These are phyloP conservation scores for Phalaenopsis hybrid DNA, from an alignment of 116 monocot genomes.

Conservation along the genomic window DNA sequence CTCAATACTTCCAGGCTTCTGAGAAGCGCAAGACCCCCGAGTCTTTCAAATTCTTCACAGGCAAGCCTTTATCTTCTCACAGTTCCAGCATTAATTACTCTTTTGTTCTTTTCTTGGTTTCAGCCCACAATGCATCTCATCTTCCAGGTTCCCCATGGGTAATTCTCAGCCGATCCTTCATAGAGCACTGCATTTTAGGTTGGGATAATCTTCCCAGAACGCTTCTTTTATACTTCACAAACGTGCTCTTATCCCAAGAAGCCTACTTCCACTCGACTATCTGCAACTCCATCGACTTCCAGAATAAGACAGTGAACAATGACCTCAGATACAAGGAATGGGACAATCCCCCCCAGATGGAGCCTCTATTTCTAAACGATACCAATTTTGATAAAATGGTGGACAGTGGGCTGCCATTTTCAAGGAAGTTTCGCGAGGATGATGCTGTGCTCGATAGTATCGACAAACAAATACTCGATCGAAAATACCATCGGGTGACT, in stretches of 20 bases:
- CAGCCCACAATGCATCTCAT: background rate
- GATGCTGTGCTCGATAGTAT: slow-evolving; percentile 67
- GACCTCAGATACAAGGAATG: slow-evolving; percentile 74
- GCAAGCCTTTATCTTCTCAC: slow-evolving; percentile 16
- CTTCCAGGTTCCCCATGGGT: slow-evolving; percentile 91
- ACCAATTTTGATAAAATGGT: slow-evolving; percentile 44
- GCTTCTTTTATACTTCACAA: slow-evolving; percentile 87
- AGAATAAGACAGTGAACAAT: slow-evolving; percentile 78
- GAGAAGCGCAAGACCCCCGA: slow-evolving; percentile 73
- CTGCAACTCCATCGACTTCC: slow-evolving; percentile 80
- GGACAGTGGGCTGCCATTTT: slow-evolving; percentile 67
- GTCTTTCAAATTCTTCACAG: slow-evolving; percentile 95
- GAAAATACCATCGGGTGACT: slow-evolving; percentile 30
- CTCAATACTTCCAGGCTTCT: slow-evolving; percentile 63
- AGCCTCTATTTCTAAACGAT: slow-evolving; percentile 64
- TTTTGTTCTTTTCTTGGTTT: background rate
- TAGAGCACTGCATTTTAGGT: slow-evolving; percentile 78
- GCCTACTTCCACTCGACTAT: slow-evolving; percentile 89
- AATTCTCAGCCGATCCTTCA: slow-evolving; percentile 63
- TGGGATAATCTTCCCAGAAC: slow-evolving; percentile 94
- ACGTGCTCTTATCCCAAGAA: slow-evolving; percentile 70
- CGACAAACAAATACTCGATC: slow-evolving; percentile 54
- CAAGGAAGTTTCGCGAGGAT: slow-evolving; percentile 53
- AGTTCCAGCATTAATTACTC: background rate
- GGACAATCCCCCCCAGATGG: slow-evolving; percentile 75